These are phyloP conservation scores for Epichloe baconii DNA, from an alignment of 2,329 filamentous ascomycete genomes.

Conservation along the genomic window DNA sequence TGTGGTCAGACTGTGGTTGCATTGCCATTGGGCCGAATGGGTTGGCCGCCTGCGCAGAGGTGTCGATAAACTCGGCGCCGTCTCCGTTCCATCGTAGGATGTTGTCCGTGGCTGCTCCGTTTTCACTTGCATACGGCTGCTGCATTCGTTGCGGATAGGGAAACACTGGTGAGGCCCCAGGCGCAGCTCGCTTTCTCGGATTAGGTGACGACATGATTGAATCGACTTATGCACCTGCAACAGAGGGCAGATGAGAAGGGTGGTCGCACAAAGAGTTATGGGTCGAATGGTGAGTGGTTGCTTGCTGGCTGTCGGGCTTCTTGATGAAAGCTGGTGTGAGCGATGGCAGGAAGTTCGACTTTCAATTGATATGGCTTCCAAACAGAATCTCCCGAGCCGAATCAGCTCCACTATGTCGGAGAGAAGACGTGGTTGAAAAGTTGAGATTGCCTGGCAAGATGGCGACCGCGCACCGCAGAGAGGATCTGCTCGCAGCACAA, in stretches of 20 bases:
- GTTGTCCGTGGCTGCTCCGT: conserved; percentile 33
- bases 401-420: not conserved
- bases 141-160: conserved; percentile 39
- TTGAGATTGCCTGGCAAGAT: not conserved
- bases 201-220: conserved; percentile 34
- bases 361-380: not conserved
- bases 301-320: not conserved
- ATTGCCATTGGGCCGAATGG: conserved; percentile 26
- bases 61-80: conserved; percentile 24
- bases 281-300: not conserved
- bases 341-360: not conserved
- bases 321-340: not conserved
- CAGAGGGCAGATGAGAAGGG: not conserved
- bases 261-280: not conserved
- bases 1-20: conserved; percentile 21
- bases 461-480: not conserved
- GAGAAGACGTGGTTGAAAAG: not conserved
- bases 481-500: not conserved
- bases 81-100: conserved; percentile 34
- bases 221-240: conserved; percentile 1
- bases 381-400: not conserved
- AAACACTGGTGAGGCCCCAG: conserved; percentile 53
- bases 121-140: conserved; percentile 30
- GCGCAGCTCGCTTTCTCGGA: conserved; percentile 59
- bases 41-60: conserved; percentile 19